Evolutionary conservation across 257 asterid species (phyloP).

Genomic region (Petunia axillaris): DNA sequence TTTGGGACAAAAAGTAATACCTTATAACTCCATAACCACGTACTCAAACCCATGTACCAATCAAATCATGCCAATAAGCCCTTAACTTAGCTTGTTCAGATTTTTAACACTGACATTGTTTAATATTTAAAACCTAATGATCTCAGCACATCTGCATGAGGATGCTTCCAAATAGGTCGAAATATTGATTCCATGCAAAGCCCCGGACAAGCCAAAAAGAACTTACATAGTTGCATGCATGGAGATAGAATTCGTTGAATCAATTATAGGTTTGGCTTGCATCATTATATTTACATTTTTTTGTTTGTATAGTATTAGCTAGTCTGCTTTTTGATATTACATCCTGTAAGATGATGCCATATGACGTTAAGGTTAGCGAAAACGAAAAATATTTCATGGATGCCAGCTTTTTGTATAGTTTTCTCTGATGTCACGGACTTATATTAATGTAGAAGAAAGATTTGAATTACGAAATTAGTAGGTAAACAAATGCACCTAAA

Average conservation of each 20-base stretch:
- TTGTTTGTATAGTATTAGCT: background rate
- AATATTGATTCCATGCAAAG: background rate
- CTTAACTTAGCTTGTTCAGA: no score
- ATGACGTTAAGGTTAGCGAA: conserved; percentile 7
- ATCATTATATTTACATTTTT: background rate
- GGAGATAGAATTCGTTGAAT: conserved; percentile 21
- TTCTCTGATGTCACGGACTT: background rate
- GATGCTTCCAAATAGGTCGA: conserved; percentile 8
- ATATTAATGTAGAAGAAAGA: background rate
- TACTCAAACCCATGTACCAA: no score
- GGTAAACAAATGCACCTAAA: conserved; percentile 16
- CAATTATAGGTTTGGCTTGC: conserved; percentile 23
- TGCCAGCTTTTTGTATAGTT: background rate
- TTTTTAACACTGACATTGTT: background rate
- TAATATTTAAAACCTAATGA: background rate
- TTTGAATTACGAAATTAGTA: conserved; percentile 9
- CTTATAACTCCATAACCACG: no score
- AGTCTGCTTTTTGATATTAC: background rate
- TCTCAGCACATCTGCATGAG: background rate
- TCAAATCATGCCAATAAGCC: no score
- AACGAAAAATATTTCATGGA: background rate
- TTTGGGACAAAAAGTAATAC: no score
- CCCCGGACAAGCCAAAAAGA: background rate
- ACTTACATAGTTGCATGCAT: background rate
- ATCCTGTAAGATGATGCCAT: background rate